A percentile compares a stretch with the other conserved stretches of the same genome.
These are phyloP conservation scores for Geotrichum fermentans DNA, from an alignment of 1,139 yeast species.

Conservation along the genomic window DNA sequence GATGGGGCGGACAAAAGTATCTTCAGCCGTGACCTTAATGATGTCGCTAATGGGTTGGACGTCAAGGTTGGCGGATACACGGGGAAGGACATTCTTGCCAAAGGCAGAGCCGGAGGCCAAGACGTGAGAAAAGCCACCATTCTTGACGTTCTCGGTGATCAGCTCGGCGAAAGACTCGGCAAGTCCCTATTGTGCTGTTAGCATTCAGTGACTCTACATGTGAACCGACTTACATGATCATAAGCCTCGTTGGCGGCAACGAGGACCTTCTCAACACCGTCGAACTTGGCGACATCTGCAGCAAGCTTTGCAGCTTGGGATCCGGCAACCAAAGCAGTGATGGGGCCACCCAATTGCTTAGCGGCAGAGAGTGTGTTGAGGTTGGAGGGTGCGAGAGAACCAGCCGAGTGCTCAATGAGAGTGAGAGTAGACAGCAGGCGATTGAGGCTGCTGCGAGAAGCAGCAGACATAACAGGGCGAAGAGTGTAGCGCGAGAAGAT, in stretches of 20 bases:
- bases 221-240: conserved; percentile 29
- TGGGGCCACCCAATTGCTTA: conserved; percentile 36
- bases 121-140: conserved; percentile 59
- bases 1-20: conserved; percentile 85
- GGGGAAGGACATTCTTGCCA: conserved; percentile 82
- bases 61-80: conserved; percentile 80
- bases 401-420: conserved; percentile 58
- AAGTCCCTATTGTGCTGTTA: conserved; percentile 24
- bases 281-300: conserved; percentile 34
- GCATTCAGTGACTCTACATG: background rate
- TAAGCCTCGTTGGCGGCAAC: conserved; percentile 38
- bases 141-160: conserved; percentile 40
- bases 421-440: conserved; percentile 61
- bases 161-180: conserved; percentile 40
- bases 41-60: conserved; percentile 86
- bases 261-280: conserved; percentile 40
- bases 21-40: conserved; percentile 56
- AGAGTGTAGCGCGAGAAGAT: conserved; percentile 12
- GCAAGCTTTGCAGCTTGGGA: conserved; percentile 37
- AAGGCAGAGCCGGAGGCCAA: conserved; percentile 77
- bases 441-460: conserved; percentile 1
- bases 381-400: conserved; percentile 59
- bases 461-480: conserved; percentile 3
- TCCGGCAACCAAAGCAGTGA: conserved; percentile 43
- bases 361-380: conserved; percentile 46